A percentile compares a stretch with the other conserved stretches of the same genome.
These are phyloP conservation scores for Akanthomyces uredinophilus DNA, from an alignment of 2,329 filamentous ascomycete genomes.

Conservation along the genomic window DNA sequence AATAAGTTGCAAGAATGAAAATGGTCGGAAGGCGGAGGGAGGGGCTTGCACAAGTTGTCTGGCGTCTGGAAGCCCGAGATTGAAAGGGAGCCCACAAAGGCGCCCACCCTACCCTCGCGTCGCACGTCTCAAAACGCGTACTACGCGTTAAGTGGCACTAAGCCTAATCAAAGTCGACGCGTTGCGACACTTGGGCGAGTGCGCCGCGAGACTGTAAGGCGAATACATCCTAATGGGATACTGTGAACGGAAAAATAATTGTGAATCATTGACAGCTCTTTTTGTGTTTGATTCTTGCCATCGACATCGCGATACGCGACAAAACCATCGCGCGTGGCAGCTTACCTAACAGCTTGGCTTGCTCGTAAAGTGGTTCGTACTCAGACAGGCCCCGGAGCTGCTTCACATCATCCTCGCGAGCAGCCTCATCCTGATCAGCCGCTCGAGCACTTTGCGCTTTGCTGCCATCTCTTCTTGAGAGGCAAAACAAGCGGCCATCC, in stretches of 20 bases:
- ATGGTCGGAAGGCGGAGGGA: neutral
- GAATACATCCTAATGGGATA: neutral
- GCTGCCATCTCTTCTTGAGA: neutral
- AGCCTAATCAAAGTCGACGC: conserved; percentile 22
- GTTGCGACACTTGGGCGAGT: conserved; percentile 9
- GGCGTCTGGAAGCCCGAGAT: conserved; percentile 3
- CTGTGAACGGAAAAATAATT: neutral
- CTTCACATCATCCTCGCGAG: neutral
- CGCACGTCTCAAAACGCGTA: conserved; percentile 1
- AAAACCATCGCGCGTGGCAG: neutral
- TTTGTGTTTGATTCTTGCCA: neutral
- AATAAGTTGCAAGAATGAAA: conserved; percentile 1
- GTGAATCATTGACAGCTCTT: neutral
- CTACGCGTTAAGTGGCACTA: conserved; percentile 43
- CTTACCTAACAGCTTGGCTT: conserved; percentile 8
- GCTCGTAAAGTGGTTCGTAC: conserved; percentile 5
- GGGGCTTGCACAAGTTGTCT: neutral
- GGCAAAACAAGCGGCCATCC: neutral
- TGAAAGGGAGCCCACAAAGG: conserved; percentile 12
- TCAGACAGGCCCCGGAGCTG: neutral
- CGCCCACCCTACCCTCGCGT: conserved; percentile 7
- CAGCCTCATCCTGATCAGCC: neutral
- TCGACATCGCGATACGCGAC: neutral
- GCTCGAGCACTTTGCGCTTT: neutral
- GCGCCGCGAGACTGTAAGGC: neutral